A percentile compares a stretch with the other conserved stretches of the same genome.
These are phyloP conservation scores for Microbotryomycetes sp. DNA, from an alignment of 1,284 basidiomycete genomes.

Conservation along the genomic window DNA sequence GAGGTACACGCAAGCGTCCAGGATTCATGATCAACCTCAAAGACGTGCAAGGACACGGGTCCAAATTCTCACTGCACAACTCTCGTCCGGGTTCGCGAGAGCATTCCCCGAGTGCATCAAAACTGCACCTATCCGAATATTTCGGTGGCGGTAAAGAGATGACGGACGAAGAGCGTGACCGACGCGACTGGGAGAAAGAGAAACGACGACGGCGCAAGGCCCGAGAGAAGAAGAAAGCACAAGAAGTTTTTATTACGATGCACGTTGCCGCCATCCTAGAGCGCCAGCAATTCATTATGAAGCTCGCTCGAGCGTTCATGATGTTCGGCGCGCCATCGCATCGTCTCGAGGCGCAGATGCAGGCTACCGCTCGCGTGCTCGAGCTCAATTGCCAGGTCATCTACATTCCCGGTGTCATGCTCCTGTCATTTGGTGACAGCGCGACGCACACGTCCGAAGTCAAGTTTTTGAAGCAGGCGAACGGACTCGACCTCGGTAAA, in stretches of 20 bases:
- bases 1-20: background rate
- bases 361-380: conserved; percentile 74
- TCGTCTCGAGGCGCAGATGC: conserved; percentile 77
- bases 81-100: conserved; percentile 6
- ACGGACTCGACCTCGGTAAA: conserved; percentile 67
- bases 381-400: conserved; percentile 77
- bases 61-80: background rate
- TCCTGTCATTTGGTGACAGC: conserved; percentile 65
- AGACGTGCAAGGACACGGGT: background rate
- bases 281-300: conserved; percentile 82
- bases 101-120: conserved; percentile 14
- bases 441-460: conserved; percentile 77
- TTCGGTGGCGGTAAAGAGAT: conserved; percentile 34
- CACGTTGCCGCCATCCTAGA: conserved; percentile 73
- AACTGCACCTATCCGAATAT: conserved; percentile 37
- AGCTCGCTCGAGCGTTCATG: conserved; percentile 83
- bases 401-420: conserved; percentile 67
- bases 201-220: conserved; percentile 45
- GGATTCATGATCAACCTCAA: conserved; percentile 11
- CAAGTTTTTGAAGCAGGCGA: conserved; percentile 71
- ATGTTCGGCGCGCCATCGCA: conserved; percentile 92
- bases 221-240: conserved; percentile 60
- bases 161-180: conserved; percentile 44
- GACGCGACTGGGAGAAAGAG: conserved; percentile 50
- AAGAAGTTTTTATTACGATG: conserved; percentile 53